phyloP scores from a whole-genome alignment of 495 filamentous ascomycete species.

The Tricharina praecox region DNA sequence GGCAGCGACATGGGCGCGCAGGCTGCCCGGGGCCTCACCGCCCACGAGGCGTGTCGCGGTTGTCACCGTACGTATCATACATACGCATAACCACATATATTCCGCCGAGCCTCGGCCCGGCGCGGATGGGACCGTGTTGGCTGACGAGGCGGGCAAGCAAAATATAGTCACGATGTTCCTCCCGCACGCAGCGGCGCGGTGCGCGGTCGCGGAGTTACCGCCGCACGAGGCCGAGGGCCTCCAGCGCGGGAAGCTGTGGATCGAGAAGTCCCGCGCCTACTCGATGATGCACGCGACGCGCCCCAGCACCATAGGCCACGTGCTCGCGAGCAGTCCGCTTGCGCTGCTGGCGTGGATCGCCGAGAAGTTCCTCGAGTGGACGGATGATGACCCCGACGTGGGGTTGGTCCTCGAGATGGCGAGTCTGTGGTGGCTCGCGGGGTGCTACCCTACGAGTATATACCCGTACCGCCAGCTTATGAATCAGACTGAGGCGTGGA shows the following conservation, averaged over 20 bases:
- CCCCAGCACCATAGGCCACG: slow-evolving; percentile 45
- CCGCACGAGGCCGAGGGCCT: slow-evolving; percentile 17
- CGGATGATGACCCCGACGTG: slow-evolving; percentile 33
- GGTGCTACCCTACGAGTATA: slow-evolving; percentile 39
- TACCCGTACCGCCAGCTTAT: slow-evolving; percentile 38
- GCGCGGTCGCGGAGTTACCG: neutral
- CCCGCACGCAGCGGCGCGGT: neutral
- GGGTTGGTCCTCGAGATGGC: slow-evolving; percentile 42
- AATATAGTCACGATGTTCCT: neutral
- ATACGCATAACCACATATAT: no score
- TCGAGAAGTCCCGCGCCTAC: slow-evolving; percentile 35
- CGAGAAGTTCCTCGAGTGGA: slow-evolving; percentile 52
- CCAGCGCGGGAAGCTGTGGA: slow-evolving; percentile 29
- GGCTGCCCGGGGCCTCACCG: slow-evolving; percentile 32
- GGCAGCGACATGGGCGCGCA: slow-evolving; percentile 50
- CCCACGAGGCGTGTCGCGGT: slow-evolving; percentile 32
- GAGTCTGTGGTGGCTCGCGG: slow-evolving; percentile 50
- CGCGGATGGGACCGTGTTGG: neutral
- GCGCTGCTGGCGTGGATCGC: slow-evolving; percentile 51
- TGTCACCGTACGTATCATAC: slow-evolving; percentile 29
- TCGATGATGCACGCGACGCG: slow-evolving; percentile 41
- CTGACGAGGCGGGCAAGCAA: slow-evolving; percentile 28
- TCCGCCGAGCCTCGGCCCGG: slow-evolving; percentile 9
- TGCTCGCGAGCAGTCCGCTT: slow-evolving; percentile 40
- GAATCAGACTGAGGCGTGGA: slow-evolving; percentile 14